These are phyloP conservation scores for Halenospora varia DNA, from an alignment of 495 filamentous ascomycete species.

Conservation along the genomic window DNA sequence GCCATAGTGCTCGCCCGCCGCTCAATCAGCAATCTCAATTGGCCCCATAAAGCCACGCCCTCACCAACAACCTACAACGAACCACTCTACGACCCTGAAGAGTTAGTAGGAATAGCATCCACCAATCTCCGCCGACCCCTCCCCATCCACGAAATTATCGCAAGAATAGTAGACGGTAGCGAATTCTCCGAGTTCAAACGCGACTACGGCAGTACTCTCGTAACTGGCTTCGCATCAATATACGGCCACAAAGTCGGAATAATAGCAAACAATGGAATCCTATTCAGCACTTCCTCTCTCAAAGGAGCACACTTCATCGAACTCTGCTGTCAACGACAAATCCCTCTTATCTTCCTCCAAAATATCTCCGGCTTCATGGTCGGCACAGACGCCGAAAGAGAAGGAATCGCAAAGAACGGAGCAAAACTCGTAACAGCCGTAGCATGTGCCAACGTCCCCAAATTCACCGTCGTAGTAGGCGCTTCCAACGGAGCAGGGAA, in stretches of 20 bases:
- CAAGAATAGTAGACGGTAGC: conserved; percentile 87
- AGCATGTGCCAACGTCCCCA: conserved; percentile 91
- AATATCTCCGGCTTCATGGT: conserved; percentile 99
- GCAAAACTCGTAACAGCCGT: conserved; percentile 97
- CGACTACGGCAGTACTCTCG: conserved; percentile 83
- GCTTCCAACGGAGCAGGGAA: conserved; percentile 78
- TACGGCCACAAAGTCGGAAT: conserved; percentile 92
- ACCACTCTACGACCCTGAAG: conserved; percentile 76
- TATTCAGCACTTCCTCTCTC: conserved; percentile 86
- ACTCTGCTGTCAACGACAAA: conserved; percentile 85
- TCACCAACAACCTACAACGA: conserved; percentile 42
- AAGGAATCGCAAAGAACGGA: conserved; percentile 96
- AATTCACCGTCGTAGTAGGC: conserved; percentile 93
- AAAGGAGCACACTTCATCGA: conserved; percentile 99
- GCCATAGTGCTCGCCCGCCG: conserved; percentile 83
- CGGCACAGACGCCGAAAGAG: conserved; percentile 83
- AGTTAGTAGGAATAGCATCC: conserved; percentile 83
- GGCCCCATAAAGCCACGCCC: conserved; percentile 43
- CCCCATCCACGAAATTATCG: conserved; percentile 85
- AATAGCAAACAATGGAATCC: conserved; percentile 92
- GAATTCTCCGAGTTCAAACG: conserved; percentile 93
- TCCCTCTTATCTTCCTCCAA: conserved; percentile 90
- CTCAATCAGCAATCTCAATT: conserved; percentile 85
- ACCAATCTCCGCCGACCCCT: conserved; percentile 84
- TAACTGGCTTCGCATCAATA: conserved; percentile 90